Evolutionary conservation across 345 rosid species (phyloP), one percentile per base, ranked within the genome.

Genomic region (Arabis hirsuta): DNA sequence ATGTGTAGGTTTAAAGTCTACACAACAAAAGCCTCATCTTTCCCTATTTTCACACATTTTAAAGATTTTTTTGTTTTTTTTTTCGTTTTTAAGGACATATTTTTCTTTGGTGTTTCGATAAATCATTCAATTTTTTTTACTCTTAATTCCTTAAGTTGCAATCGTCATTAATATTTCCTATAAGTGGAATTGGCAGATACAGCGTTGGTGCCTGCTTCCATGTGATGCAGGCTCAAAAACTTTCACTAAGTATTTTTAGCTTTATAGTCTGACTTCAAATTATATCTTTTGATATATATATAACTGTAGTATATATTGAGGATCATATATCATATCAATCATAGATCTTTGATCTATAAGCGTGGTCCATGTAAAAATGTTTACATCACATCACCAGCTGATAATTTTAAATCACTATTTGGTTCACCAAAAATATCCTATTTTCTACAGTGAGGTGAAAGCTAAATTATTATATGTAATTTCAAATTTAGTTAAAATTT

Each of bases 351-450:
- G 58, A 57, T 70, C 44, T 71, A 71, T 57, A 71, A 43, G 43
- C 62, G 71, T 76, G 80, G 80, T 70, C 75, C 80, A 63, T 62
- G 69, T 62, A 68, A 76, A 76, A 57, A 64, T 71, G 62, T 71
- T 76, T 65, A 76, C 72, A 71, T 77, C 71, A 77, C 71, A 77
- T 65, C 76, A 70, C 50, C 36, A 60, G 63, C 36, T 74, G 67
- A 52, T 53, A 24, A 52, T 14, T 16, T 67, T 20, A 38, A 29
- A 32, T 27, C 27, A 50, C 20, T 19, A 32, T 66, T 59, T 41
- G n/a, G 20, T 52, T 53, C 66, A 19, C 10, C 6, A 24, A 67
- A 43, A 9, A 8, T 34, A 52, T 24, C 62, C 19, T 54, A 24
- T 74, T 63, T 20, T 20, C 55, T 57, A 56, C 72, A 57, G 53